Evolutionary conservation across 2,329 filamentous ascomycete species (phyloP), one percentile per base, ranked within the genome.

Genomic region (Fusarium sp.): DNA sequence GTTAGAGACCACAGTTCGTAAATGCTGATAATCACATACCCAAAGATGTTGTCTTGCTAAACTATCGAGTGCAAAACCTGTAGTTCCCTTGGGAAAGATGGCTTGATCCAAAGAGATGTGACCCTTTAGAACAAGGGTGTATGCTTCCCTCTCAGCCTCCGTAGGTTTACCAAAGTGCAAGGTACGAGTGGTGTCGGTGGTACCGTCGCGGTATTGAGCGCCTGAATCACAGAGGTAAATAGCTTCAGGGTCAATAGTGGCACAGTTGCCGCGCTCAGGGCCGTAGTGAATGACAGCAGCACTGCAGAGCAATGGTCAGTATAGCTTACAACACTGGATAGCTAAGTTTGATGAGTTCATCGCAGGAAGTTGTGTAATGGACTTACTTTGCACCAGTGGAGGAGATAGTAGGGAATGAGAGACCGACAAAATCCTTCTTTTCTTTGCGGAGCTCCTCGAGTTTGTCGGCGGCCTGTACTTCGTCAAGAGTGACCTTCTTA

Each of bases 161-260:
- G 92, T 93, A 1, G 96, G 96, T 26, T 89, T 86, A 46, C 93
- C 93, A 77, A 98, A 98, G 76, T 99, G 96, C 38, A 97, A 84
- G 1, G 96, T 99, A 41, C 96, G 88, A 8, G 96, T 99, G 1
- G 93, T 97, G 76, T 99, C 96, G 0, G 96, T 99, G 1, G 96
- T 99, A 57, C 96, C 96, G 78, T 99, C 96, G 5, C 92, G 85
- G 75, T 95, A 99, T 79, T 99, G 96, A n/a, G 93, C 96, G 23
- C 96, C 96, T 23, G 96, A 98, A 80, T 99, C 96, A 78, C 96
- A 99, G 5, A 99, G 88, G 76, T 99, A 99, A 61, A 99, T 89
- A 16, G 91, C 90, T 9, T 89, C 89, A 0, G 93, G 93, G 71
- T 99, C 93, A 72, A 99, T 93, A 28, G 88, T 83, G 11, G 94